Conservation (phyloP, 345 rosid species). For the Ceriops zippeliana region DNA sequence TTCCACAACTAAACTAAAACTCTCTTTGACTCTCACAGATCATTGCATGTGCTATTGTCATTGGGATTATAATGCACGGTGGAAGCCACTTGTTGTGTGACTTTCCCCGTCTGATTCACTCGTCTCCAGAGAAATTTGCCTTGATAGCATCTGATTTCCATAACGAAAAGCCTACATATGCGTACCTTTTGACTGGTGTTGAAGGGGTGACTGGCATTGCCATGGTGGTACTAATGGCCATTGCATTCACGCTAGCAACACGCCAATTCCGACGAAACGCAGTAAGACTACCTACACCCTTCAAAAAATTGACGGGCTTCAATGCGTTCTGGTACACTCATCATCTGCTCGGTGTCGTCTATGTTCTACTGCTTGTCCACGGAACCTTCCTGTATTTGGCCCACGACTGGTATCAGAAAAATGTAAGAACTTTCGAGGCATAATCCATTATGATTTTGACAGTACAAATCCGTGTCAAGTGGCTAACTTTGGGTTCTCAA, state of each 20-base stretch:
- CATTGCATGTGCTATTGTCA: conserved; percentile 65
- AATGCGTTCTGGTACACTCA: conserved; percentile 99
- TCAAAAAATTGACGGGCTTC: conserved; percentile 80
- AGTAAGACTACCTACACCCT: conserved; percentile 70
- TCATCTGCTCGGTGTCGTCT: conserved; percentile 77
- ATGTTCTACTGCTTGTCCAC: conserved; percentile 68
- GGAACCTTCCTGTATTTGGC: conserved; percentile 69
- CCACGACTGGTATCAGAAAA: conserved; percentile 63
- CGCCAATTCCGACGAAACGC: conserved; percentile 55
- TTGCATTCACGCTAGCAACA: conserved; percentile 73
- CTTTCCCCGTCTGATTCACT: conserved; percentile 60
- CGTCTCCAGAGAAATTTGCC: conserved; percentile 59
- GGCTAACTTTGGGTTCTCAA: conserved; percentile 2
- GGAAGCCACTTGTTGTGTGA: conserved; percentile 78
- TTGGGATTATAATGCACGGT: conserved; percentile 65
- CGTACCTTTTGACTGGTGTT: conserved; percentile 50
- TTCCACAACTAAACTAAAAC: too few species aligned
- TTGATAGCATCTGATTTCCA: conserved; percentile 53
- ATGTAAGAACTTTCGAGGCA: conserved; percentile 47
- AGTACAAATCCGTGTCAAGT: not conserved
- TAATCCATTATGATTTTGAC: not conserved
- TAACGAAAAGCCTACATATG: conserved; percentile 59
- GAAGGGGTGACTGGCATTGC: conserved; percentile 77
- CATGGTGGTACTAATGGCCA: conserved; percentile 62
- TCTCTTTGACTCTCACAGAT: conserved; percentile 39